These are phyloP conservation scores for Fusarium sp. DNA, from an alignment of 2,329 filamentous ascomycete genomes.

Conservation along the genomic window DNA sequence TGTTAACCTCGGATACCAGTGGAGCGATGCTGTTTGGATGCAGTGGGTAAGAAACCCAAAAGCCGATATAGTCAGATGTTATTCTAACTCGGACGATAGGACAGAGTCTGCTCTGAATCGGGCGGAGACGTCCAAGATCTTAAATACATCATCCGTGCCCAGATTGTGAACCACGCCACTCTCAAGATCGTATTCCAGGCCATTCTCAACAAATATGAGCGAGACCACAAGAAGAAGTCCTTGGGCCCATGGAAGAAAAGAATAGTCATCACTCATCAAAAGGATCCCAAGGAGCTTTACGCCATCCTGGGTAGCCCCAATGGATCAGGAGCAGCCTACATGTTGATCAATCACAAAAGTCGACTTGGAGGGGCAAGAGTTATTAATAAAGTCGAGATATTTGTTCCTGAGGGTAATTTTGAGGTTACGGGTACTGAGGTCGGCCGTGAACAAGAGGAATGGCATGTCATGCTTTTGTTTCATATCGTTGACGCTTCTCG, in stretches of 20 bases:
- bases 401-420: background rate
- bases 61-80: no score
- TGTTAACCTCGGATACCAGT: no score
- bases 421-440: background rate
- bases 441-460: background rate
- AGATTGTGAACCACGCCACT: no score
- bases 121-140: no score
- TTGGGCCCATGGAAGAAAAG: background rate
- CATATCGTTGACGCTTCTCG: background rate
- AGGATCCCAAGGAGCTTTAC: background rate
- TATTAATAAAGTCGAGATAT: conserved; percentile 16
- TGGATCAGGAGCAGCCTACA: background rate
- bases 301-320: conserved; percentile 11
- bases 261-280: background rate
- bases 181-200: no score
- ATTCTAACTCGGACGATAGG: no score
- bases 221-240: background rate
- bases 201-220: no score
- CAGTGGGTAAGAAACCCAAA: no score
- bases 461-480: conserved; percentile 5
- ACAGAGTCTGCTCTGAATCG: no score
- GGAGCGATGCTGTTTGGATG: no score
- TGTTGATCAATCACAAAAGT: conserved; percentile 12
- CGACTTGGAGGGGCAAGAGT: background rate
- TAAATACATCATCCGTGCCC: no score